Percentiles rank a stretch among this genome's conserved stretches.
Evolutionary conservation across 495 filamentous ascomycete species (phyloP).

Genomic region (Xylaria flabelliformis): DNA sequence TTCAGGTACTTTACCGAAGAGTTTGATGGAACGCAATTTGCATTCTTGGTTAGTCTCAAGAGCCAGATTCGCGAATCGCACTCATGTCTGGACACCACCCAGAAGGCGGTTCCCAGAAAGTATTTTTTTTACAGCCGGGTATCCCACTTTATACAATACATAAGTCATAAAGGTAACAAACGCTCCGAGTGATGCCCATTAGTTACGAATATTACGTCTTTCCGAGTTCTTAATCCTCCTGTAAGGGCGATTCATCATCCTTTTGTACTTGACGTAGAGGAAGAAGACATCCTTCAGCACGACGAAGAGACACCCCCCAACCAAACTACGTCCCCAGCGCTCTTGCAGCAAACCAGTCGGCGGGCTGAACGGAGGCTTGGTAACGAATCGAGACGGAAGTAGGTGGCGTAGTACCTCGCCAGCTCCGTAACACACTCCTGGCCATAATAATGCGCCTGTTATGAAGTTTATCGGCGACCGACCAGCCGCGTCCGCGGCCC

Average conservation of each 20-base stretch:
- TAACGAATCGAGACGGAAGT: slow-evolving; percentile 69
- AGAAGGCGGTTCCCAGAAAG: not conserved
- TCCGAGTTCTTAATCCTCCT: slow-evolving; percentile 68
- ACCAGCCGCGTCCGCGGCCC: slow-evolving; percentile 13
- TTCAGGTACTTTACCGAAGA: not conserved
- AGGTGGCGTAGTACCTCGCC: slow-evolving; percentile 69
- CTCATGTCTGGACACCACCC: not conserved
- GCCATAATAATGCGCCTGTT: slow-evolving; percentile 49
- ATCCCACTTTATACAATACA: slow-evolving; percentile 15
- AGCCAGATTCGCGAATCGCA: not conserved
- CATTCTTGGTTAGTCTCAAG: not conserved
- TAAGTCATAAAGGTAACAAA: not conserved
- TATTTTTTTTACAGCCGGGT: not conserved
- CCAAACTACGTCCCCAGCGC: slow-evolving; percentile 78
- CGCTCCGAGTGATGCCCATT: not conserved
- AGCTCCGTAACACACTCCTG: slow-evolving; percentile 57
- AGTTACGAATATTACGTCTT: slow-evolving; percentile 33
- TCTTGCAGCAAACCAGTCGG: slow-evolving; percentile 70
- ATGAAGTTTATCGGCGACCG: slow-evolving; percentile 42
- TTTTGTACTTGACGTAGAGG: slow-evolving; percentile 76
- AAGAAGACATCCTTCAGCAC: slow-evolving; percentile 76
- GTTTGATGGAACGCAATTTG: not conserved
- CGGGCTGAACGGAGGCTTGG: slow-evolving; percentile 46
- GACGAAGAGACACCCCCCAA: slow-evolving; percentile 81
- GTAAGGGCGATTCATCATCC: slow-evolving; percentile 70